Base-by-base conservation (phyloP, 2,329 filamentous ascomycete species). In the Akanthomyces uredinophilus region DNA sequence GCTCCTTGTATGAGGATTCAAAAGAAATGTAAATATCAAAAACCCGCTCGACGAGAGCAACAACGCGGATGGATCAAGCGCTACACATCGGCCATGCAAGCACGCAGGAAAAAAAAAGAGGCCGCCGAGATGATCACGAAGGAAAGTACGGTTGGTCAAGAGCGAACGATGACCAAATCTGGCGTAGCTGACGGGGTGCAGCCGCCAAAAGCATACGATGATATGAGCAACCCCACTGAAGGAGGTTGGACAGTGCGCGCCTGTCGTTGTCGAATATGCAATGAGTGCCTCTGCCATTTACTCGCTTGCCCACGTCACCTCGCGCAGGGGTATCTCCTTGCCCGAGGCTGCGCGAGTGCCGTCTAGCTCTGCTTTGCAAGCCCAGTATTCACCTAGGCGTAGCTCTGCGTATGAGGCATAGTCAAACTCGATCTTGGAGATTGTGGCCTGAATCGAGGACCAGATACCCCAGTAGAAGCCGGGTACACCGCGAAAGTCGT, bases 361-460 rank as follows among this genome's bases (percentile, higher is more conserved):
- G 62, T 88, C 84, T 24, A 79, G 75, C 73, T 94, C 90, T 51
- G 83, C 87, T 72, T 93, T 91, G 92, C 92, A 97, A 4, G 89
- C 92, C 84, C 89, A 96, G 77, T 97, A 98, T 78, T 98, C 95
- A 56, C 90, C 88, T 6, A 99, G 79, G 61, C 95, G 83, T 18
- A 89, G 77, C 74, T 97, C 91, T 13, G 95, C 94, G 73, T 98
- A 99, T 10, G 84, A 86, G 49, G 92, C 91, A 73, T 99, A 99
- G 76, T 99, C 93, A 71, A 99, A 99, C 72, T 97, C 91, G 69
- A 99, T 99, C 66, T 94, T 86, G 13, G 91, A 96, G 67, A 99
- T 98, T 60, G 86, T 90, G 2, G 93, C 90, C 79, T 99, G 95
- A 66, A 99, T 98, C 65, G 96, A 79, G 8, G 92, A 90, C 95